Evolutionary conservation across 768 basidiomycete genomes (phyloP), one percentile per base, ranked within the genome.

Genomic region (Boletus barrowsii): DNA sequence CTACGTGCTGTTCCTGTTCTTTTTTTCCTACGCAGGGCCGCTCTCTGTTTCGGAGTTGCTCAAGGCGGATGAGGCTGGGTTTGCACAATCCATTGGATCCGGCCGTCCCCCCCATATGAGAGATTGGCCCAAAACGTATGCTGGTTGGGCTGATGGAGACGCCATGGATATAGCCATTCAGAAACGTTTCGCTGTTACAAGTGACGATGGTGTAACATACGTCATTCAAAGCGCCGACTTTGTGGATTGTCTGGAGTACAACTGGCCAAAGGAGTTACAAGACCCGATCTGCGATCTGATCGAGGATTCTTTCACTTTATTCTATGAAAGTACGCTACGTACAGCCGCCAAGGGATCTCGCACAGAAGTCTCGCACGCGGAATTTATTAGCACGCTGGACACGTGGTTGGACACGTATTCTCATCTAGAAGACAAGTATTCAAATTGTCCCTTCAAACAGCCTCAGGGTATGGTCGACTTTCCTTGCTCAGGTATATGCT

Each of bases 21-120:
- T 54, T 35, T 54, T 54, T n/a, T 54, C 47, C 35, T 51, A 51
- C 3, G 35, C 35, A 26, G 42, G 50, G 11, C 49, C 49, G 26
- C 42, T 44, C 8, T 30, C 26, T 11, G 10, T 37, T 18, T 14
- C 35, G 8, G 50, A 44, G 13, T 17, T 51, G 18, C 9, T 18
- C 10, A n/a, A 42, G 2, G 42, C 22, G 2, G 41, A 51, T 11
- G 22, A 51, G 7, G 6, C 3, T 4, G 41, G 49, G 8, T 51
- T 51, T 14, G 10, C 36, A 14, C 49, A 17, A 9, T 6, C 32
- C 22, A 33, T 18, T 15, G 42, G 35, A 11, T 35, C 42, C 4
- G 22, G 42, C 2, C 33, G 32, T 5, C 22, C n/a, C 5, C 11
- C 17, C 2, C 33, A 36, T 15, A 15, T 20, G 35, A 29, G 36